Evolutionary conservation across 805 yeast species (phyloP).

Genomic region (Nakazawaea wyomingensis): DNA sequence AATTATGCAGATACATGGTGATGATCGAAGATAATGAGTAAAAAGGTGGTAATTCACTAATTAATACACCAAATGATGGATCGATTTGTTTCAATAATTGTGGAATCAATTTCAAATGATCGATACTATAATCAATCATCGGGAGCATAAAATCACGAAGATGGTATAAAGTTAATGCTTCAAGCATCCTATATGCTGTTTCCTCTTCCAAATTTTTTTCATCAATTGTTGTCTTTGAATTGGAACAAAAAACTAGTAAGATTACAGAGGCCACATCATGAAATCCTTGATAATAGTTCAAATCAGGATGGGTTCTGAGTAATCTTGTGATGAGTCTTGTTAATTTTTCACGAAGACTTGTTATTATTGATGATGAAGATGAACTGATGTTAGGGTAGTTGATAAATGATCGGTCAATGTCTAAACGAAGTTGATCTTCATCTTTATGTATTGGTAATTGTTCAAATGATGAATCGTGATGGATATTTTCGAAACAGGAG

Average conservation of each 20-base stretch:
- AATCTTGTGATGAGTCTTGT: conserved; percentile 43
- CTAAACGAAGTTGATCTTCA: conserved; percentile 74
- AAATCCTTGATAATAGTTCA: conserved; percentile 86
- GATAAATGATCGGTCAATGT: conserved; percentile 68
- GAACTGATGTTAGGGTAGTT: conserved; percentile 27
- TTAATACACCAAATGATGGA: conserved; percentile 32
- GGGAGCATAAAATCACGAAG: conserved; percentile 84
- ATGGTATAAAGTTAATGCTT: conserved; percentile 50
- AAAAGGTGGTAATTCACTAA: conserved; percentile 44
- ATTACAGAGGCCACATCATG: conserved; percentile 80
- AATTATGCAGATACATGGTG: conserved; percentile 67
- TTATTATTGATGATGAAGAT: conserved; percentile 19
- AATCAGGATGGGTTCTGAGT: conserved; percentile 52
- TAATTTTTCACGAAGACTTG: conserved; percentile 35
- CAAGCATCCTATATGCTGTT: conserved; percentile 42
- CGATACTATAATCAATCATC: conserved; percentile 58
- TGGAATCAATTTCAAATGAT: conserved; percentile 64
- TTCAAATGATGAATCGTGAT: conserved; percentile 15
- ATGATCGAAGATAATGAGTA: conserved; percentile 74
- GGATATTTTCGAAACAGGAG: no score
- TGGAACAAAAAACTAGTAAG: conserved; percentile 48
- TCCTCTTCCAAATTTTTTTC: no score
- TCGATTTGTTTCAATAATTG: conserved; percentile 50
- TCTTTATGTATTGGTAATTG: conserved; percentile 53
- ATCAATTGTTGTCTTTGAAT: no score